These are phyloP conservation scores for Eucalyptus victrix DNA, from an alignment of 345 rosid species.

Conservation along the genomic window DNA sequence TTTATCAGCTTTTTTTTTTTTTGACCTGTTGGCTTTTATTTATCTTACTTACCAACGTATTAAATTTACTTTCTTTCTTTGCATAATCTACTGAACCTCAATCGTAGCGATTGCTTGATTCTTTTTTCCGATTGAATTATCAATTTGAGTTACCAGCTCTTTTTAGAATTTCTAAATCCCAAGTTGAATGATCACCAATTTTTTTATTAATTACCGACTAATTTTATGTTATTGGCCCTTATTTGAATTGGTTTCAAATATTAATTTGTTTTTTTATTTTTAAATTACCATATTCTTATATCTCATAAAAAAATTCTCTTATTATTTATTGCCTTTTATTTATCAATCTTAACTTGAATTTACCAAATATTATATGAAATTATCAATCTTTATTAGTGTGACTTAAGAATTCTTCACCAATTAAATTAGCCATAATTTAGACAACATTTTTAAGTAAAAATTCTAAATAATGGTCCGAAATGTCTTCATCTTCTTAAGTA, in stretches of 20 bases:
- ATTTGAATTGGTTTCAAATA: neutral
- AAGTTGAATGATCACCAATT: neutral
- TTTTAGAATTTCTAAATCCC: neutral
- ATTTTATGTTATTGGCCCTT: neutral
- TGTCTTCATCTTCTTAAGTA: accelerated
- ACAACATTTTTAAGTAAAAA: no score
- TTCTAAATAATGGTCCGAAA: accelerated
- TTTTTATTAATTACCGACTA: neutral
- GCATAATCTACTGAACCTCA: neutral
- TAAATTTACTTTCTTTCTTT: neutral
- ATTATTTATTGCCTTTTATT: neutral
- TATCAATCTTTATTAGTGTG: neutral
- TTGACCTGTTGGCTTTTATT: no score
- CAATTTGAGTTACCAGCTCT: neutral
- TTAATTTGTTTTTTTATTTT: neutral
- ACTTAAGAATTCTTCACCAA: neutral
- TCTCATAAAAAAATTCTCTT: neutral
- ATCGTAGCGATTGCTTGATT: neutral
- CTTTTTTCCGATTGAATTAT: neutral
- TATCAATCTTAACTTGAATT: neutral
- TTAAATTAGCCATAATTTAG: no score
- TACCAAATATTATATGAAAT: neutral
- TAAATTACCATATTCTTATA: neutral
- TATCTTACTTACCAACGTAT: no score
- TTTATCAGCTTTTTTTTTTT: neutral